phyloP scores from a whole-genome alignment of 2,329 filamentous ascomycete species.

The Claviceps purpurea region DNA sequence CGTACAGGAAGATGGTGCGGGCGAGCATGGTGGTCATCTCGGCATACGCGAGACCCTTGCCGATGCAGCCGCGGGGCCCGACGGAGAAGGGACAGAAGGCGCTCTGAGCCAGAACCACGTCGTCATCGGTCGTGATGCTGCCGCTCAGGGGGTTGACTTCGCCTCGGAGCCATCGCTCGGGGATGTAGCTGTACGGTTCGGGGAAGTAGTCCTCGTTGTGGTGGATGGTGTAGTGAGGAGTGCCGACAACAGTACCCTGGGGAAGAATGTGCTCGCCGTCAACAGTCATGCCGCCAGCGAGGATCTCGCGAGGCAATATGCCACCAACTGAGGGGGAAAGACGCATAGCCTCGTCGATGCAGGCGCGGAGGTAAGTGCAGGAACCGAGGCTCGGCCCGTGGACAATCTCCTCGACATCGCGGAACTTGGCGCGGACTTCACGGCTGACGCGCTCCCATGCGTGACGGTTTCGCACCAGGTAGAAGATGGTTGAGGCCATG shows the following conservation, averaged over 20 bases:
- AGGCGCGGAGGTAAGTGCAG: conserved; percentile 48
- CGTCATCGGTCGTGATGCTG: conserved; percentile 31
- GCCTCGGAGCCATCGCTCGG: conserved; percentile 51
- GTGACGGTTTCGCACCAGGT: conserved; percentile 39
- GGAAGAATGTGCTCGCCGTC: conserved; percentile 38
- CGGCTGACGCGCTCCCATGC: conserved; percentile 32
- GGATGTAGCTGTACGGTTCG: conserved; percentile 42
- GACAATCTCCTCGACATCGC: conserved; percentile 38
- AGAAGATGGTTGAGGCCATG: conserved; percentile 49
- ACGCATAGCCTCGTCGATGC: conserved; percentile 53
- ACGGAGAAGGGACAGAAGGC: conserved; percentile 66
- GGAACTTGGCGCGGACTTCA: conserved; percentile 41
- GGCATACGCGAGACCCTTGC: conserved; percentile 54
- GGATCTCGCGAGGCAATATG: conserved; percentile 45
- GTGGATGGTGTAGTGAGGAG: conserved; percentile 55
- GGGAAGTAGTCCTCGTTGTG: conserved; percentile 52
- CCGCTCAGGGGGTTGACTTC: conserved; percentile 23
- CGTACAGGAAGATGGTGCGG: conserved; percentile 46
- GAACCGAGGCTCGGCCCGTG: conserved; percentile 34
- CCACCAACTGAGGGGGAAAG: conserved; percentile 48
- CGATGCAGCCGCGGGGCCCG: conserved; percentile 58
- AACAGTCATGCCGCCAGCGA: conserved; percentile 39
- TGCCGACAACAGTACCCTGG: conserved; percentile 48
- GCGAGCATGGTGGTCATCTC: conserved; percentile 54
- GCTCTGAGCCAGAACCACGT: conserved; percentile 42